Percentiles rank a stretch among this genome's conserved stretches.
Evolutionary conservation across 495 filamentous ascomycete species (phyloP).

Genomic region (Penicillium mononematosum): DNA sequence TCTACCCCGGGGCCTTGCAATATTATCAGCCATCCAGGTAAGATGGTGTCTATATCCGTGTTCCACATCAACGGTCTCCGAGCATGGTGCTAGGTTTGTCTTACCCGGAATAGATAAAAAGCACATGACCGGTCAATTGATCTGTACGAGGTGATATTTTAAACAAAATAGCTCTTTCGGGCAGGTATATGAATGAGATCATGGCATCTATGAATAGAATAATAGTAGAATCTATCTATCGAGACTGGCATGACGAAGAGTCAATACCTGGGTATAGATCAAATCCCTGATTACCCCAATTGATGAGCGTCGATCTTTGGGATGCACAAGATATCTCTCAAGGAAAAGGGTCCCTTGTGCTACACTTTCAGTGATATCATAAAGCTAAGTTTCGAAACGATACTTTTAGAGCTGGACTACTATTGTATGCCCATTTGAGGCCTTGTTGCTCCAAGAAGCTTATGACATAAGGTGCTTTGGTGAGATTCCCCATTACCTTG

Average conservation of each 20-base stretch:
- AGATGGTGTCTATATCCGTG: constrained; percentile 8
- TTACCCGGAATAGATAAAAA: neutral
- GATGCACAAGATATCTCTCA: neutral
- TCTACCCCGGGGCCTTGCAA: too few relatives aligned
- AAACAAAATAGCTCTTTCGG: neutral
- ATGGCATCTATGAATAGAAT: neutral
- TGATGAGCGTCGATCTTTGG: neutral
- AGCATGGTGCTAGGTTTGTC: constrained; percentile 8
- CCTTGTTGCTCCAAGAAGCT: too few relatives aligned
- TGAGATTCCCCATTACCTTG: neutral
- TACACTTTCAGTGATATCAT: neutral
- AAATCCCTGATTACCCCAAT: neutral
- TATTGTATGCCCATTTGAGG: neutral
- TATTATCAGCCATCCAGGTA: neutral
- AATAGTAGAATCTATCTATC: neutral
- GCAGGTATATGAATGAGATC: neutral
- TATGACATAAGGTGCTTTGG: neutral
- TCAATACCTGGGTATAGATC: neutral
- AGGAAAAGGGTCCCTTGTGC: neutral
- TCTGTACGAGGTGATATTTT: neutral
- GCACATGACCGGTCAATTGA: constrained; percentile 3
- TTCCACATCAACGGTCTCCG: constrained; percentile 26
- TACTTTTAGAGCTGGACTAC: neutral
- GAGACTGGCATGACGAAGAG: neutral
- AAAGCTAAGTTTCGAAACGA: neutral